phyloP scores from a whole-genome alignment of 192 early-diverging fungal species.

The Mortierella claussenii region DNA sequence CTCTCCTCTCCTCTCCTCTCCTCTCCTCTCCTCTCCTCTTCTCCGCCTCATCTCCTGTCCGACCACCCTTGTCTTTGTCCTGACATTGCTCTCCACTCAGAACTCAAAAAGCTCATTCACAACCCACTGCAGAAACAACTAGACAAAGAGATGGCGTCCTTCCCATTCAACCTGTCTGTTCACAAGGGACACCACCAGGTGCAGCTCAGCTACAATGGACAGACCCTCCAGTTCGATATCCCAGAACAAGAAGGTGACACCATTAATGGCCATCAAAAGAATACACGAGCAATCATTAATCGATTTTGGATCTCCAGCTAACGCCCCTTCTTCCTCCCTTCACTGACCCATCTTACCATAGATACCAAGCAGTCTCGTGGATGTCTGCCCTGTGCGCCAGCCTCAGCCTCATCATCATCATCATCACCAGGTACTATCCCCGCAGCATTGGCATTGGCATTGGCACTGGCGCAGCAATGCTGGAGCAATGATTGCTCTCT shows the following conservation, averaged over 20 bases:
- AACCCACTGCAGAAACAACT: background rate
- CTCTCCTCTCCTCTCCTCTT: background rate
- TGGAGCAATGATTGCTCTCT: too few relatives aligned
- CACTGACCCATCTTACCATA: background rate
- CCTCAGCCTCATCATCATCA: too few relatives aligned
- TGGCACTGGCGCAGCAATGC: too few relatives aligned
- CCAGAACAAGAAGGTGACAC: conserved; percentile 24
- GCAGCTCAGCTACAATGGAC: conserved; percentile 38
- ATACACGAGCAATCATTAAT: background rate
- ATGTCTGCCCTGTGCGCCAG: conserved; percentile 37
- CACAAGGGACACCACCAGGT: conserved; percentile 24
- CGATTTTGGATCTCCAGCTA: background rate
- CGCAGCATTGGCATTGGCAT: too few relatives aligned
- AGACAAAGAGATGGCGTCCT: conserved; percentile 23
- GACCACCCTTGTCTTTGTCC: background rate
- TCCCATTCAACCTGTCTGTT: conserved; percentile 37
- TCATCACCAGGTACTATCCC: too few relatives aligned
- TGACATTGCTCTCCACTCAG: background rate
- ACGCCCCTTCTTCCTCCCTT: background rate
- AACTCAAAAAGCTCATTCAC: background rate
- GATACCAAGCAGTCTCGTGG: conserved; percentile 19
- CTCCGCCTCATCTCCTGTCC: background rate
- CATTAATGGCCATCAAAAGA: background rate
- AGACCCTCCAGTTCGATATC: conserved; percentile 35
- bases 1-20: background rate